Conservation (phyloP, 148 eudicot species). For the Rhododendron mucronatum region DNA sequence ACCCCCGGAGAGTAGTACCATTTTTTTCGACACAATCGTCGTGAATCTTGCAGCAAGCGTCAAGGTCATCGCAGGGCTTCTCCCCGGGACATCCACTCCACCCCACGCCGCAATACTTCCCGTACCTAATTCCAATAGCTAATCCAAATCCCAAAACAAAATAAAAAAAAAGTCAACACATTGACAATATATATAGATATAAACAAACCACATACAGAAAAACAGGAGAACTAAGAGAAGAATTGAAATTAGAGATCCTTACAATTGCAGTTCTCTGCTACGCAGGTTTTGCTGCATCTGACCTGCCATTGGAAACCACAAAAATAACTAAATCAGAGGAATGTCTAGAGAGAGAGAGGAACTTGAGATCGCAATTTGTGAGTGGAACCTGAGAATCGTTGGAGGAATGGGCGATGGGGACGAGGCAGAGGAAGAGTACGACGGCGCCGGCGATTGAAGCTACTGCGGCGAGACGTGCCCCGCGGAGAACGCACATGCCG, state of each 20-base stretch:
- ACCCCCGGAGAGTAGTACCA: conserved; percentile 32
- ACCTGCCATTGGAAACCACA: conserved; percentile 33
- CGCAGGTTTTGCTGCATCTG: conserved; percentile 69
- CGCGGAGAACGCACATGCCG: conserved; percentile 9
- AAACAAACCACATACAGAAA: background rate
- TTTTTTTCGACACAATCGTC: conserved; percentile 78
- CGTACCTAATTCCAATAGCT: conserved; percentile 87
- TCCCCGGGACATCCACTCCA: conserved; percentile 91
- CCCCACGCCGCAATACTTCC: conserved; percentile 95
- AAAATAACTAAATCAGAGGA: background rate
- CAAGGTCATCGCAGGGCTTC: conserved; percentile 91
- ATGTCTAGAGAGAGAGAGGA: background rate
- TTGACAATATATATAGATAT: background rate
- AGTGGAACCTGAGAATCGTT: conserved; percentile 42
- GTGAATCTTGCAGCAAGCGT: conserved; percentile 87
- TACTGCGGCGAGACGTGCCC: conserved; percentile 11
- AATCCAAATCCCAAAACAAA: background rate
- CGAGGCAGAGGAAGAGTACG: conserved; percentile 25
- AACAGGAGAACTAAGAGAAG: background rate
- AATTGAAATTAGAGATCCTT: conserved; percentile 15
- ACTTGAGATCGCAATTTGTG: background rate
- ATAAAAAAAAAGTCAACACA: background rate
- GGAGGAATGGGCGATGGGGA: conserved; percentile 25
- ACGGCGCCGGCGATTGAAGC: conserved; percentile 16
- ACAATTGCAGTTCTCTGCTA: conserved; percentile 70